Evolutionary conservation across 2,329 filamentous ascomycete genomes (phyloP), one percentile per base, ranked within the genome.

Genomic region (Penicillium freii): DNA sequence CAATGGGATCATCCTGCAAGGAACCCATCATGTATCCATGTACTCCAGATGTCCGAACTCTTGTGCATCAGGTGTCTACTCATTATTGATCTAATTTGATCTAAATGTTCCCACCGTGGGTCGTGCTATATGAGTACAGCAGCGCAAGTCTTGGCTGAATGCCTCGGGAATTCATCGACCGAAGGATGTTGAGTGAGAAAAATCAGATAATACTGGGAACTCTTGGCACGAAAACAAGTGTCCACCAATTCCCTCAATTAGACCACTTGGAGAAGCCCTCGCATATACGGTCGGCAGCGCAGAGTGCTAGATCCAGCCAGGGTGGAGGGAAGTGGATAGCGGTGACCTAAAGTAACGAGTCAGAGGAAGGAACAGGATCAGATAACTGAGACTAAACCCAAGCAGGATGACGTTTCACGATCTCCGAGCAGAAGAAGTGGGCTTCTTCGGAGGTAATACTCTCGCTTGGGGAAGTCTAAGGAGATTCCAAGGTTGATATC

Each of bases 281-380:
- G 46, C 34, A 27, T 49, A 27, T 60, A 19, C 43, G 15, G 45
- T 52, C 61, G 56, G 58, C 51, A 63, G 61, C 55, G 53, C 51
- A 59, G 43, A 40, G 52, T 50, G 53, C 53, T 54, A 56, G 52
- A 59, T 46, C 54, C 55, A 53, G 54, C 42, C 53, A 50, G 52
- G 31, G 63, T 63, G 65, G 62, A 65, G 62, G 47, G 61, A 57
- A 62, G 65, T 67, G 65, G 65, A 64, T 67, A 66, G 56, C 17
- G 44, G 51, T 47, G 40, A 34, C 54, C 31, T 33, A 33, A 55
- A 21, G 48, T 21, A 66, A 57, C 65, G 63, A 67, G 65, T 67
- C 29, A 65, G 58, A 66, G 25, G 23, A 9, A 43, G 42, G 57
- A 33, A 59, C 15, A 56, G 55, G 60, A 67, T 67, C 65, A 67